These are phyloP conservation scores for Carex scoparia DNA, from an alignment of 176 grass and related monocot genomes.

Conservation along the genomic window DNA sequence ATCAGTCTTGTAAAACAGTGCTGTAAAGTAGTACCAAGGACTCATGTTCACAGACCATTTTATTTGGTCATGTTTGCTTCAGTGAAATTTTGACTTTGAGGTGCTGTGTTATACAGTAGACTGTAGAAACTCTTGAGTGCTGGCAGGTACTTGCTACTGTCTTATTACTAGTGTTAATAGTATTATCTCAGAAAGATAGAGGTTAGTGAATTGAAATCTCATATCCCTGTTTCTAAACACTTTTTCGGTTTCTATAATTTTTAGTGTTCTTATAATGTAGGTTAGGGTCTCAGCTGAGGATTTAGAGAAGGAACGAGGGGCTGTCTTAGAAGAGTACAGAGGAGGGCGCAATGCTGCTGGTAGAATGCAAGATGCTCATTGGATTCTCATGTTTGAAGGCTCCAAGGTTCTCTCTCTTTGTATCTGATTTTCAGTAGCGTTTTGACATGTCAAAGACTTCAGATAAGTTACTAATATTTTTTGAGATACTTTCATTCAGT, in stretches of 20 bases:
- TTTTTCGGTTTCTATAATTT: background rate
- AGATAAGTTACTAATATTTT: constrained; percentile 11
- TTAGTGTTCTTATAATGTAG: constrained; percentile 29
- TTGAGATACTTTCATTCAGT: constrained; percentile 47
- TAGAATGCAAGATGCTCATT: constrained; percentile 95
- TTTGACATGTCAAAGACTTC: background rate
- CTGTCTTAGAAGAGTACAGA: constrained; percentile 96
- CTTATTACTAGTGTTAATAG: constrained; percentile 12
- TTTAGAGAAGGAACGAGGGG: constrained; percentile 95
- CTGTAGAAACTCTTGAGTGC: background rate
- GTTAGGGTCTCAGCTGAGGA: constrained; percentile 76
- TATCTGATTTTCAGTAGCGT: background rate
- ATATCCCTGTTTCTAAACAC: background rate
- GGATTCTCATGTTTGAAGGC: constrained; percentile 85
- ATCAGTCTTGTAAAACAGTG: background rate
- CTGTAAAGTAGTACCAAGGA: background rate
- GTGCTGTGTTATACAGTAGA: constrained; percentile 17
- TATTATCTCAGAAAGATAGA: background rate
- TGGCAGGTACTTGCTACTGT: background rate
- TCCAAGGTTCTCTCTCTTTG: constrained; percentile 63
- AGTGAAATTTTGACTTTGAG: background rate
- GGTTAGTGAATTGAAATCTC: background rate
- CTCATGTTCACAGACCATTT: background rate
- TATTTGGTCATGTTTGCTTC: background rate
- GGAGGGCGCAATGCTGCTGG: constrained; percentile 85